Conservation (phyloP, 148 eudicot species). For the Drosera capensis region DNA sequence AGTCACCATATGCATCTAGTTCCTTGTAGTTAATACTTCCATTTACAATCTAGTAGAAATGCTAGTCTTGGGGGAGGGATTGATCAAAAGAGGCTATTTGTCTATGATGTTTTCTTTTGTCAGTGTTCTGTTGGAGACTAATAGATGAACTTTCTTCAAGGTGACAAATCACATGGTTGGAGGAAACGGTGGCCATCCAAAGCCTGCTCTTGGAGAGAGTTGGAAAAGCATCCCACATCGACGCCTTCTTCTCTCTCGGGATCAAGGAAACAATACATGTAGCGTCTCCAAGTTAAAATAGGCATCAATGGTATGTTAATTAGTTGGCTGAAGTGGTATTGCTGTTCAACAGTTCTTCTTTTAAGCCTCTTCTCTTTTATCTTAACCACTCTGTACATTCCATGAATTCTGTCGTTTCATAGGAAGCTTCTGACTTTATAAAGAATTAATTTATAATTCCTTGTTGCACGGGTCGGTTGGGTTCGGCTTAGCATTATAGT, state of each 20-base stretch:
- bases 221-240: slow-evolving; percentile 82
- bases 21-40: too few species aligned
- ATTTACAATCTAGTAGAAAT: too few species aligned
- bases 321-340: too few species aligned
- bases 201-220: slow-evolving; percentile 95
- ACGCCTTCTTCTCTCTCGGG: slow-evolving; percentile 56
- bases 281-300: slow-evolving; percentile 45
- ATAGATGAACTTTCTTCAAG: slow-evolving; percentile 14
- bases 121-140: background rate
- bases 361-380: too few species aligned
- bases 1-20: too few species aligned
- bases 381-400: too few species aligned
- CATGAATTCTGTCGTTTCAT: too few species aligned
- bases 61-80: background rate
- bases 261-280: slow-evolving; percentile 27
- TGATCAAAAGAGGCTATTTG: background rate
- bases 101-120: background rate
- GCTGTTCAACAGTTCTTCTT: too few species aligned
- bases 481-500: too few species aligned
- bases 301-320: slow-evolving; percentile 42
- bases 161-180: slow-evolving; percentile 94
- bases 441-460: too few species aligned
- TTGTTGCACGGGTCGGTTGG: too few species aligned
- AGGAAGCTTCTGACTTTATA: too few species aligned
- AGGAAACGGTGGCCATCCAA: slow-evolving; percentile 59